Conservation (phyloP, 1,139 yeast species). For the Geotrichum cucujoidarum region DNA sequence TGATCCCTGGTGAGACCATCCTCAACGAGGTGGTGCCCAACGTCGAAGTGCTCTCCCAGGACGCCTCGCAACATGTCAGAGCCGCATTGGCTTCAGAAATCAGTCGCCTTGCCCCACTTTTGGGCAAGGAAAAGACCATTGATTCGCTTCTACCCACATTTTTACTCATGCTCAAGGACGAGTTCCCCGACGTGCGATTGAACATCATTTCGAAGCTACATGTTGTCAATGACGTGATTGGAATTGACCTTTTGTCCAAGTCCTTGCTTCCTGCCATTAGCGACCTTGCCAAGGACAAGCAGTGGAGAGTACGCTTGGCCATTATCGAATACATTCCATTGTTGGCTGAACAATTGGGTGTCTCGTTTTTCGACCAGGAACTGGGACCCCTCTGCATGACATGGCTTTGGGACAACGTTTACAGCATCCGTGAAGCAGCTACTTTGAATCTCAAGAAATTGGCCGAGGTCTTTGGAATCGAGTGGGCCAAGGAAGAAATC, state of each 20-base stretch:
- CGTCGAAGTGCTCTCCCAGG: constrained; percentile 78
- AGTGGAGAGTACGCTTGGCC: constrained; percentile 97
- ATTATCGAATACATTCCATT: constrained; percentile 95
- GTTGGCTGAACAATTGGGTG: constrained; percentile 93
- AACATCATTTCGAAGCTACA: constrained; percentile 90
- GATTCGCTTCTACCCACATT: constrained; percentile 82
- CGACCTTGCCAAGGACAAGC: constrained; percentile 91
- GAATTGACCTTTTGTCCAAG: constrained; percentile 80
- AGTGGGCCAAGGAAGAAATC: constrained; percentile 87
- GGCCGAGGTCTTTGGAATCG: constrained; percentile 82
- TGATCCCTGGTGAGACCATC: constrained; percentile 45
- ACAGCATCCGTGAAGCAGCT: constrained; percentile 94
- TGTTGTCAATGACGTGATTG: constrained; percentile 89
- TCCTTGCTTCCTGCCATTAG: constrained; percentile 92
- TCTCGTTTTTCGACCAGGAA: constrained; percentile 86
- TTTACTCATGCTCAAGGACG: constrained; percentile 91
- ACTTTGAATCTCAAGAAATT: constrained; percentile 75
- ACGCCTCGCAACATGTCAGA: constrained; percentile 88
- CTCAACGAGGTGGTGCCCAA: constrained; percentile 73
- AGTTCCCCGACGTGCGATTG: constrained; percentile 91
- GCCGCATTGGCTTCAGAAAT: constrained; percentile 87
- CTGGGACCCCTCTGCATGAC: constrained; percentile 86
- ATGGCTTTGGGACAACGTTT: constrained; percentile 98
- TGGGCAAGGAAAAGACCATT: constrained; percentile 81
- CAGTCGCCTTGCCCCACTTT: constrained; percentile 78